Conservation (phyloP, 345 rosid species). For the Melastoma malabathricum region DNA sequence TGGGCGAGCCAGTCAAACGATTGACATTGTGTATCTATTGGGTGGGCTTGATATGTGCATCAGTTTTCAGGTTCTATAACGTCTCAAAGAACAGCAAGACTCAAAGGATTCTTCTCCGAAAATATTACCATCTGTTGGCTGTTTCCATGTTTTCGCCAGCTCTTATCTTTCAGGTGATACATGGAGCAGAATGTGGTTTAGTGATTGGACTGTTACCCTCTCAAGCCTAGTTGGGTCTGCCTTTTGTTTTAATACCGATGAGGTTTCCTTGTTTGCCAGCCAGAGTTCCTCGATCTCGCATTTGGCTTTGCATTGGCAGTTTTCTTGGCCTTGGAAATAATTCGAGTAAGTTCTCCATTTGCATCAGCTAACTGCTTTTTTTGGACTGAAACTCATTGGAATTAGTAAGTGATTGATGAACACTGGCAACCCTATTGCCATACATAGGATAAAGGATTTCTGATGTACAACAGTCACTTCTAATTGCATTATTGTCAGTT, state of each 20-base stretch:
- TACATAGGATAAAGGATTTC: too few species aligned
- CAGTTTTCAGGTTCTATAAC: constrained; percentile 62
- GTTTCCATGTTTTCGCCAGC: constrained; percentile 94
- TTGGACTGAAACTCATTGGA: neutral
- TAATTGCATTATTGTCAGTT: too few species aligned
- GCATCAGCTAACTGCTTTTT: too few species aligned
- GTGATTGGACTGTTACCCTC: neutral
- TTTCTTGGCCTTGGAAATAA: constrained; percentile 66
- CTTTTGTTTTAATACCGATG: constrained; percentile 2
- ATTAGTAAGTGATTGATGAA: too few species aligned
- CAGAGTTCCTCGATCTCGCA: constrained; percentile 86
- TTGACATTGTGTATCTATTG: constrained; percentile 69
- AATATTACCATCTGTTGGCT: constrained; percentile 93
- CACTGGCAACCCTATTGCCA: too few species aligned
- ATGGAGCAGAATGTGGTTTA: constrained; percentile 3
- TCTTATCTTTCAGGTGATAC: constrained; percentile 78
- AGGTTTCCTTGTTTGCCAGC: constrained; percentile 36
- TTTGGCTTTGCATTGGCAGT: constrained; percentile 88
- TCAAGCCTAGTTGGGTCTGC: constrained; percentile 4
- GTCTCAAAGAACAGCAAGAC: constrained; percentile 78
- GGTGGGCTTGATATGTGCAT: constrained; percentile 49
- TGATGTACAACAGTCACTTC: too few species aligned
- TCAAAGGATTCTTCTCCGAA: constrained; percentile 93
- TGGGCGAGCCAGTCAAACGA: constrained; percentile 70
- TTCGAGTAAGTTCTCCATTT: constrained; percentile 52